These are phyloP conservation scores for Fomitopsis serialis DNA, from an alignment of 768 basidiomycete genomes.

Conservation along the genomic window DNA sequence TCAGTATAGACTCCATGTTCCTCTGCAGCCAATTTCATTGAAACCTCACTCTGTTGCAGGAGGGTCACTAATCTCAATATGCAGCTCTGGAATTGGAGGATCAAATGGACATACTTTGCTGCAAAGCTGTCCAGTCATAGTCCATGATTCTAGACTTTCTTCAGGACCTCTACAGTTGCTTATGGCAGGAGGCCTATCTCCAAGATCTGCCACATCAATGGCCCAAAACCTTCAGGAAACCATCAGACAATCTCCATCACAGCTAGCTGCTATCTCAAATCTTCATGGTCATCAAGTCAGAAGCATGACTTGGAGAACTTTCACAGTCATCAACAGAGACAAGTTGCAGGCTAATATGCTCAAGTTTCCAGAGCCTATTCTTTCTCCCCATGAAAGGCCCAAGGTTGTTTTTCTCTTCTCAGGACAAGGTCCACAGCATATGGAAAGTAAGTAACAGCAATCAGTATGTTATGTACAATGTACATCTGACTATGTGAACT, in stretches of 20 bases:
- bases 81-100: slow-evolving; percentile 41
- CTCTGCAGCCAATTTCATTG: slow-evolving; percentile 25
- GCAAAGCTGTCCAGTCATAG: too few relatives aligned
- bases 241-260: too few relatives aligned
- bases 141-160: too few relatives aligned
- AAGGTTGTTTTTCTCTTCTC: slow-evolving; percentile 34
- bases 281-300: slow-evolving; percentile 4
- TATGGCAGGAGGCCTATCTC: too few relatives aligned
- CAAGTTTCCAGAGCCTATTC: not conserved
- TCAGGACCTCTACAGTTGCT: too few relatives aligned
- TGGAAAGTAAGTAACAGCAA: slow-evolving; percentile 25
- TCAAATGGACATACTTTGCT: slow-evolving; percentile 39
- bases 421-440: slow-evolving; percentile 36
- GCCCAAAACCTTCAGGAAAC: too few relatives aligned
- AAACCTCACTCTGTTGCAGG: too few relatives aligned
- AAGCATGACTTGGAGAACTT: slow-evolving; percentile 10
- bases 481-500: slow-evolving; percentile 11
- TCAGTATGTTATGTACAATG: too few relatives aligned
- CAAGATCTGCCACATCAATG: too few relatives aligned
- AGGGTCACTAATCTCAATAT: slow-evolving; percentile 31
- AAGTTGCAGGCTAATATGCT: not conserved
- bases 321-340: slow-evolving; percentile 10
- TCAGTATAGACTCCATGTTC: slow-evolving; percentile 31
- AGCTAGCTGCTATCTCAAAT: not conserved
- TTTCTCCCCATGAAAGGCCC: not conserved